Percentiles rank a stretch among this genome's conserved stretches.
Evolutionary conservation across 2,329 filamentous ascomycete species (phyloP).

Genomic region (Fusarium nelsonii): DNA sequence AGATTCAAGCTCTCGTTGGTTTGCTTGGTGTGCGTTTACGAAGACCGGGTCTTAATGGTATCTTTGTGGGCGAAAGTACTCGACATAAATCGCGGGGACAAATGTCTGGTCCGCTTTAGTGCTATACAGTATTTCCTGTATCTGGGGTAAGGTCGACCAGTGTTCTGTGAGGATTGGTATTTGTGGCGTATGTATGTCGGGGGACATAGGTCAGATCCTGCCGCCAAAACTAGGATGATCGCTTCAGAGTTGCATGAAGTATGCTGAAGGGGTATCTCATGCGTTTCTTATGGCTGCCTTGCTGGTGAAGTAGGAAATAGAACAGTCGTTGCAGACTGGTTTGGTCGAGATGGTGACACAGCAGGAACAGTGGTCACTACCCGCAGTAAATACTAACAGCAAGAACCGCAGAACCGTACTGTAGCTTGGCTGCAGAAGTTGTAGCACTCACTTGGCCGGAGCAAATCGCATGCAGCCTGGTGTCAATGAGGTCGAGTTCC

Average conservation of each 20-base stretch:
- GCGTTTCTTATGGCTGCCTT: constrained; percentile 38
- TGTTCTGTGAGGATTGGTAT: constrained; percentile 25
- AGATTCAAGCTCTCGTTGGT: constrained; percentile 36
- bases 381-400: constrained; percentile 22
- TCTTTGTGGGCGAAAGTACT: constrained; percentile 29
- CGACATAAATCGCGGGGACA: constrained; percentile 5
- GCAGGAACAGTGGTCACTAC: constrained; percentile 33
- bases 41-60: constrained; percentile 33
- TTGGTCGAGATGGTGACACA: constrained; percentile 42
- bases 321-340: constrained; percentile 32
- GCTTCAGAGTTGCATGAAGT: constrained; percentile 40
- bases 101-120: constrained; percentile 31
- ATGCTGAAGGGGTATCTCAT: constrained; percentile 43
- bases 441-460: constrained; percentile 29
- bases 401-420: constrained; percentile 17
- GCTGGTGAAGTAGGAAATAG: constrained; percentile 31
- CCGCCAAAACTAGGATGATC: constrained; percentile 34
- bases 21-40: constrained; percentile 40
- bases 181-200: constrained; percentile 39
- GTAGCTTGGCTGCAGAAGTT: constrained; percentile 29
- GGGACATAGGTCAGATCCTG: constrained; percentile 39
- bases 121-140: constrained; percentile 25
- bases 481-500: constrained; percentile 28
- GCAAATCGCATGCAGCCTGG: constrained; percentile 25
- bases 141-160: constrained; percentile 25